Conservation (phyloP, 768 basidiomycete genomes). For the Sarcomyxa edulis region DNA sequence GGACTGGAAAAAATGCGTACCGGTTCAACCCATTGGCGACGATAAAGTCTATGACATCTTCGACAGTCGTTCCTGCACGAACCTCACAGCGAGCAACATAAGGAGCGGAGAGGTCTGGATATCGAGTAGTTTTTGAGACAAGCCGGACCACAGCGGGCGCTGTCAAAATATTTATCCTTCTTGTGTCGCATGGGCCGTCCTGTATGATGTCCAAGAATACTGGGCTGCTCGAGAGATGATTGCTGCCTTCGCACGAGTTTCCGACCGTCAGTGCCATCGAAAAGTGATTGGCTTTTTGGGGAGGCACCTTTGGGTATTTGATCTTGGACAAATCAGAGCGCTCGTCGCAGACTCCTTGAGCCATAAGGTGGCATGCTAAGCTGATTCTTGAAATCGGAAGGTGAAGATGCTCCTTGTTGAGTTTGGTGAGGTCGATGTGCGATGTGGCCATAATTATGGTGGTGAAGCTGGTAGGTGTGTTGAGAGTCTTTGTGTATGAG, state of each 20-base stretch:
- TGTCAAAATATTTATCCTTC: not conserved
- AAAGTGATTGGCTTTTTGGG: constrained; percentile 15
- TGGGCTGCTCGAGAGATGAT: constrained; percentile 12
- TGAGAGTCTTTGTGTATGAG: too few species aligned
- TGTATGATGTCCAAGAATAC: constrained; percentile 11
- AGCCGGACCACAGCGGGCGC: not conserved
- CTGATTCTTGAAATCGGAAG: constrained; percentile 12
- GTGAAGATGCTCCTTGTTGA: constrained; percentile 1
- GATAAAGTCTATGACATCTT: constrained; percentile 11
- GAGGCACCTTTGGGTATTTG: constrained; percentile 7
- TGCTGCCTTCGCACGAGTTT: constrained; percentile 2
- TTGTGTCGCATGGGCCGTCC: constrained; percentile 3
- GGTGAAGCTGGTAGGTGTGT: too few species aligned
- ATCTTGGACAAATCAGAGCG: constrained; percentile 10
- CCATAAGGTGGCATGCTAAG: constrained; percentile 12
- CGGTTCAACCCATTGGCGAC: constrained; percentile 7
- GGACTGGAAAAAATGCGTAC: constrained; percentile 10
- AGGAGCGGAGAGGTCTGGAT: constrained; percentile 8
- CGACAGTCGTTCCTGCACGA: constrained; percentile 9
- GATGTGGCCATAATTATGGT: too few species aligned
- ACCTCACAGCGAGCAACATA: constrained; percentile 9
- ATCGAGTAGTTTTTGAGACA: not conserved
- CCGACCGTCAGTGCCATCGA: constrained; percentile 14
- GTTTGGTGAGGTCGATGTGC: constrained; percentile 1
- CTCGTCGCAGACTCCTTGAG: constrained; percentile 18